Evolutionary conservation across 805 yeast genomes (phyloP), one percentile per base, ranked within the genome.

Genomic region (Nakazawaea ishiwadae): DNA sequence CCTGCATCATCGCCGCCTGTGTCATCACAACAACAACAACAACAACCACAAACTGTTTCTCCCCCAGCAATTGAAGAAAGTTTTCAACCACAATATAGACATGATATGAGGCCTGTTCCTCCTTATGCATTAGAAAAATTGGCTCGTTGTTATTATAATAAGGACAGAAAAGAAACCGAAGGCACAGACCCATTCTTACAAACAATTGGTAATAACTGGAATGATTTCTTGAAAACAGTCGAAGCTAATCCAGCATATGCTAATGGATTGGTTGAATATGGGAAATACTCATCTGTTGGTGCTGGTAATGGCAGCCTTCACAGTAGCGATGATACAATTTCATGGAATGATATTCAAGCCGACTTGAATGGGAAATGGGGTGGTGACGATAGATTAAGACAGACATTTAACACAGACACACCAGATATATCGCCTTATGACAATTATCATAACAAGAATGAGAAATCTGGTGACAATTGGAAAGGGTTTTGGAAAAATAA

Each of bases 41-140:
- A 4, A 7, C 16, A 2, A 36, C 27, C 5, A 18, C 11, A 16
- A 19, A 17, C 27, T n/a, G 8, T 27, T 6, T 11, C 18, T 10
- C 24, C 35, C 21, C 33, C 35, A 11, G 10, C 18, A 15, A 16
- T 37, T 2, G 28, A 30, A 16, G 40, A 37, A 28, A 12, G 29
- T 17, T 20, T 31, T 14, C 40, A 33, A 5, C 40, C 37, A n/a
- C 23, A 42, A 29, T 56, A 56, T 38, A 37, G 56, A 8, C 55
- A 47, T 18, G 50, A 47, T 11, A 44, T 47, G 20, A 56, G 55
- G 26, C 58, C 79, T 0, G 63, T 73, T 0, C 91, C 91, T 1
- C 81, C 84, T 1, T 84, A 77, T 59, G 88, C 77, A 1, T 56
- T 83, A 33, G 84, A 79, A 44, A 69, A 71, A 23, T 54, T 78